Conservation (phyloP, 2,329 filamentous ascomycete genomes). For the Botrytis squamosa region DNA sequence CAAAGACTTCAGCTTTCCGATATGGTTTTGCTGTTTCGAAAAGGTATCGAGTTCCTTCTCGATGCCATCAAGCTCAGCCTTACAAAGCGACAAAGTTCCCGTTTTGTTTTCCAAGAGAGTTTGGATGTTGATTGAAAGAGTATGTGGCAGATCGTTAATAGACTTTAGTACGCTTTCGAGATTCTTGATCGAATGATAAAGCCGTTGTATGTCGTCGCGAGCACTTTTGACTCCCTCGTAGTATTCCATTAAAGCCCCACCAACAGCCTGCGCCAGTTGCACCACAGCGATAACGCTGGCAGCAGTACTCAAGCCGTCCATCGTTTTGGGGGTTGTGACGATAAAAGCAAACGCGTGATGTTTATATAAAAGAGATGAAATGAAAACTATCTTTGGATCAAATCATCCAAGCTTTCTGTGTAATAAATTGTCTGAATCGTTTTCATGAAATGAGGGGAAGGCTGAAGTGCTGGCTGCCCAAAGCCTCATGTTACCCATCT, state of each 20-base stretch:
- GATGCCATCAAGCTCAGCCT: background rate
- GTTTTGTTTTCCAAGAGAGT: background rate
- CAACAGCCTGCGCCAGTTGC: background rate
- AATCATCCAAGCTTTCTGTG: background rate
- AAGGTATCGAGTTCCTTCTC: background rate
- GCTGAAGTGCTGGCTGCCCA: background rate
- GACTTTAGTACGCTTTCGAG: background rate
- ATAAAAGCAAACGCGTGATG: background rate
- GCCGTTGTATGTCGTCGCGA: background rate
- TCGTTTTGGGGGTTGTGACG: background rate
- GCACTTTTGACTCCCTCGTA: background rate
- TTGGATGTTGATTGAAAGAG: background rate
- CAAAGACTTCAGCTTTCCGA: constrained; percentile 21
- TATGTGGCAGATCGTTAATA: background rate
- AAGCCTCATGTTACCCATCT: background rate
- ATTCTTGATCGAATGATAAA: background rate
- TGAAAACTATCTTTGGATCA: background rate
- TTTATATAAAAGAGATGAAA: background rate
- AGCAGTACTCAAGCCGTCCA: background rate
- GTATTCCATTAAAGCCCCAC: background rate
- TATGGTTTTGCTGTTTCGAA: background rate
- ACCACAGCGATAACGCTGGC: background rate
- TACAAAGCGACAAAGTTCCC: background rate
- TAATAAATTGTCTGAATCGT: background rate
- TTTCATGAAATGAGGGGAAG: background rate